Base-by-base conservation (phyloP, 2,329 filamentous ascomycete species). In the Aspergillus uvarum region DNA sequence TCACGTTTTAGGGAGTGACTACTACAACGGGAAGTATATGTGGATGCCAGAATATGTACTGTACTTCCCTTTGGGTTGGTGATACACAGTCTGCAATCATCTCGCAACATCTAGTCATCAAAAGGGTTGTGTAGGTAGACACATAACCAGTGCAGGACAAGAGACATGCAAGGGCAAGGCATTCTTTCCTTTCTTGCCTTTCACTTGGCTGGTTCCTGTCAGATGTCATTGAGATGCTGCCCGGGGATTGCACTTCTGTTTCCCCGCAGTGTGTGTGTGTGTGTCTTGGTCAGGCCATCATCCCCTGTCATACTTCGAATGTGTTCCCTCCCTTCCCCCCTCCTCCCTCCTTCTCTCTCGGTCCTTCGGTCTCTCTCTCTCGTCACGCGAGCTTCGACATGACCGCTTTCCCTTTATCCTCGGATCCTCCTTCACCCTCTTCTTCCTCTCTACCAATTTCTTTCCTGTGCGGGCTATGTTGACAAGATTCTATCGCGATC, bases 391-490 rank as follows among this genome's bases (percentile, higher is more conserved):
- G 51, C 32, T 26, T 54, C 24, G 38, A 44, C 38, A 49, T 57
- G 58, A 53, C 48, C 53, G 32, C 31, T 57, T 44, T 51, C 32
- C 21, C 32, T 19, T 57, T 16, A 26, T 42, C 48, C n/a, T 54
- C 38, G 22, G 16, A 35, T 16, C 3, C 16, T 5, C 12, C 38
- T 44, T 44, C 14, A 44, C n/a, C 38, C 16, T 8, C 16, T 44
- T n/a, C 38, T 19, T 44, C 38, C 12, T 44, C 59, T 62, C 56
- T 52, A 62, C 57, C 60, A 19, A 44, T 16, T 8, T 19, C 7
- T 16, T 44, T 19, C 14, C 14, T 35, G 11, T 35, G 16, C 32
- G 32, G 32, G 32, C 12, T 16, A 35, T 35, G 32, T 12, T 16
- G 32, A 35, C 32, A 44, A 10, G 2, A 24, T 16, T 8, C 19